Evolutionary conservation across 2,329 filamentous ascomycete species (phyloP).

Genomic region (Diplodia scrobiculata): DNA sequence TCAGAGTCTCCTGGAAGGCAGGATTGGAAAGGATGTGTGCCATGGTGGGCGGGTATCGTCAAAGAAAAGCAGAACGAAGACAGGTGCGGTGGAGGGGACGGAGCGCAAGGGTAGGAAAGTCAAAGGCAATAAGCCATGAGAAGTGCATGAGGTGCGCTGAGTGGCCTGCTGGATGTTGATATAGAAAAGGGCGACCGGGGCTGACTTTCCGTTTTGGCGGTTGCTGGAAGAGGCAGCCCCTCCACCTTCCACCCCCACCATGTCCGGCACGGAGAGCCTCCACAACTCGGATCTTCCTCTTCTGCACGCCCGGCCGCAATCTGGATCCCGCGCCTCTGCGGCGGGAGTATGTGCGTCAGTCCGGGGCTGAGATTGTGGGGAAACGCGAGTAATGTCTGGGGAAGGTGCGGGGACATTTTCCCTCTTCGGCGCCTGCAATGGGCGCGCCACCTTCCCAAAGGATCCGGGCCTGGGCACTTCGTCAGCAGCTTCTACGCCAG

Average conservation of each 20-base stretch:
- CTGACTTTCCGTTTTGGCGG: constrained; percentile 6
- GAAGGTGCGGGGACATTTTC: constrained; percentile 5
- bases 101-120: not conserved
- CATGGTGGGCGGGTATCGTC: constrained; percentile 29
- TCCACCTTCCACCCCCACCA: constrained; percentile 1
- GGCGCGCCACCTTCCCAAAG: constrained; percentile 7
- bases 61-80: not conserved
- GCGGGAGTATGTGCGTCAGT: constrained; percentile 14
- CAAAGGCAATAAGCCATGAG: not conserved
- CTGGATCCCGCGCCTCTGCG: constrained; percentile 7
- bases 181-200: constrained; percentile 8
- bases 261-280: constrained; percentile 5
- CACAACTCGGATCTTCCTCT: not conserved
- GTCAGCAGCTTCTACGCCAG: not conserved
- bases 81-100: no score
- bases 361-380: constrained; percentile 19
- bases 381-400: constrained; percentile 6
- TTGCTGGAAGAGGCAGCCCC: constrained; percentile 1
- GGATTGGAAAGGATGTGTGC: constrained; percentile 28
- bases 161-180: constrained; percentile 1
- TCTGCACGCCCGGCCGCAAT: not conserved
- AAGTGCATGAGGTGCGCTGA: not conserved
- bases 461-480: not conserved
- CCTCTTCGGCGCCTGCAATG: not conserved
- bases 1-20: constrained; percentile 26